Conservation (phyloP, 1,284 basidiomycete species). For the Puccinia horiana region DNA sequence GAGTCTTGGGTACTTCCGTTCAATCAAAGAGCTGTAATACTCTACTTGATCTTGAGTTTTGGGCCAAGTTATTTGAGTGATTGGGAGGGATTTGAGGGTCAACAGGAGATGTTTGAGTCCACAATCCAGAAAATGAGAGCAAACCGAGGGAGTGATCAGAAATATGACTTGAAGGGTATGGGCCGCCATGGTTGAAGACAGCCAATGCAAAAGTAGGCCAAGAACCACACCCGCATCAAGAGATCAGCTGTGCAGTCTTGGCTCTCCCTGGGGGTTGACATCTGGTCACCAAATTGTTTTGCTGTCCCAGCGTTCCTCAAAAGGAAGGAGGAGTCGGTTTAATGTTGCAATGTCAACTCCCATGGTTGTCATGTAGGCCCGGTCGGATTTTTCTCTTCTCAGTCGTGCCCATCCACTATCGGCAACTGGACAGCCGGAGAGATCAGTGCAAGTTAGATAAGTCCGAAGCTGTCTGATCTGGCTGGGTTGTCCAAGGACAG, state of each 20-base stretch:
- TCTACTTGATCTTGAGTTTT: background rate
- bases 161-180: background rate
- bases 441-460: background rate
- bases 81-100: no score
- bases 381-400: background rate
- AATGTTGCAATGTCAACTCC: background rate
- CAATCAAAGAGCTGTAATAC: background rate
- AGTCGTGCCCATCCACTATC: background rate
- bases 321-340: background rate
- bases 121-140: background rate
- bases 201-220: no score
- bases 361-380: background rate
- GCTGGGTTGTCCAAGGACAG: no score
- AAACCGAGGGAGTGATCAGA: background rate
- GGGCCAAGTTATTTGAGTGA: background rate
- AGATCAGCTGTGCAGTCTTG: background rate
- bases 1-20: constrained; percentile 55
- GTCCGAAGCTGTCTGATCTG: no score
- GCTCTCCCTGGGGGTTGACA: background rate
- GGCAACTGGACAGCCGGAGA: background rate
- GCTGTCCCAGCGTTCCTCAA: background rate
- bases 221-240: background rate
- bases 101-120: background rate
- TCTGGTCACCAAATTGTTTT: background rate
- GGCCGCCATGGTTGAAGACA: background rate